Evolutionary conservation across 2,329 filamentous ascomycete genomes (phyloP), one percentile per base, ranked within the genome.

Genomic region (Microcyclospora pomicola): DNA sequence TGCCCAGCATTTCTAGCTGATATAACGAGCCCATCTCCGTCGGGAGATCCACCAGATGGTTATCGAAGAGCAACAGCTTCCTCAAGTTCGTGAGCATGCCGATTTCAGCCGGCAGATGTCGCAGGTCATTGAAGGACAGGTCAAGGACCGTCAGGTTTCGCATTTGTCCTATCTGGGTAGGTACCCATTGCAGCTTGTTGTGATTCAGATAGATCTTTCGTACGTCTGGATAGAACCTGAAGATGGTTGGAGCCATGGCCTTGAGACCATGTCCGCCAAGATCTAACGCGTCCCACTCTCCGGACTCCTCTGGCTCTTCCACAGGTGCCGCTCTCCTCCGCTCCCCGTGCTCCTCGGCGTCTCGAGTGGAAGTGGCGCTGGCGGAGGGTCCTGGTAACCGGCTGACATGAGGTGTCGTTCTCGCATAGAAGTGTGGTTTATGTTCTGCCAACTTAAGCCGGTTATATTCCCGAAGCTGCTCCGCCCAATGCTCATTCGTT

Each of bases 31-130:
- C 91, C 42, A 98, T 66, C 59, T 96, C 87, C 52, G 72, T 80
- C 1, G 91, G 91, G 16, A 98, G 68, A 15, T 75, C 78, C 43
- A 75, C 75, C 38, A 98, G 80, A 44, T 82, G 73, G 60, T 98
- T 98, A 64, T 94, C 86, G 59, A 94, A 95, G 2, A 95, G 68
- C 19, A 87, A 67, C 5, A 98, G 69, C 48, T 82, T 78, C 62
- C 84, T 86, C 39, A 98, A 68, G 49, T 87, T 91, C 19, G 87
- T 91, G 52, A 94, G 84, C 88, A 96, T 98, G 55, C 91, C 91
- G 43, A 98, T 76, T 65, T 98, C 88, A 15, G 82, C 74, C 1
- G 91, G 91, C 3, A 98, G 67, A 46, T 82, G 77, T 7, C 72
- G 72, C 42, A 98, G 70, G 44, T 88, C 75, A 60, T 98, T 98